Conservation (phyloP, 2,329 filamentous ascomycete species). For the Aspergillus novofumigatus region DNA sequence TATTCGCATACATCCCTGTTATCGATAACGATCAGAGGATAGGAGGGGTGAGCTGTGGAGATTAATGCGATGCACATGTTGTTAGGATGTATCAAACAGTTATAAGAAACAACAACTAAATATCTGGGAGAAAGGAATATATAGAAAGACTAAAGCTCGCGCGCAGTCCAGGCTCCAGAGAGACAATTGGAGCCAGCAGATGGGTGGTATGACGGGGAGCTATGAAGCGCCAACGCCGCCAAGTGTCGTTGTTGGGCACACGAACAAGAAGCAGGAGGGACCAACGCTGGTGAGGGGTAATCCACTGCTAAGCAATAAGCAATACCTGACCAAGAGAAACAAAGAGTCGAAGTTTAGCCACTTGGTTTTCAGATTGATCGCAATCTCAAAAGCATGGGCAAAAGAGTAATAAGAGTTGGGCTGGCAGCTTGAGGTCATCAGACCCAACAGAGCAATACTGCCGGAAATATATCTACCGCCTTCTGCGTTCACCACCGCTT, state of each 20-base stretch:
- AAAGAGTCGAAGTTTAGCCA: not conserved
- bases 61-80: slow-evolving; percentile 70
- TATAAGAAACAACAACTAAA: slow-evolving; percentile 27
- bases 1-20: slow-evolving; percentile 62
- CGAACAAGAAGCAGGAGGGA: not conserved
- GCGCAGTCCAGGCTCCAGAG: not conserved
- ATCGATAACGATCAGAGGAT: slow-evolving; percentile 70
- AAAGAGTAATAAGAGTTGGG: not conserved
- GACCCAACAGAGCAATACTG: not conserved
- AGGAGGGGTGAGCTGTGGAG: slow-evolving; percentile 70
- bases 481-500: not conserved
- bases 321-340: not conserved
- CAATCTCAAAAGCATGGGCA: not conserved
- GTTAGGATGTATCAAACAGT: slow-evolving; percentile 34
- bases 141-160: not conserved
- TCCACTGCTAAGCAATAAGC: not conserved
- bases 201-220: not conserved
- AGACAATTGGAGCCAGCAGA: not conserved
- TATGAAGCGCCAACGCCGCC: not conserved
- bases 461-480: not conserved
- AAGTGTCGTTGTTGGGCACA: not conserved
- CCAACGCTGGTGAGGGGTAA: not conserved
- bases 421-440: not conserved
- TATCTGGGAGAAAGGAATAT: not conserved
- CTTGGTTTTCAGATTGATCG: not conserved